Evolutionary conservation across 2,329 filamentous ascomycete species (phyloP).

Genomic region (Trichophyton mentagrophytes): DNA sequence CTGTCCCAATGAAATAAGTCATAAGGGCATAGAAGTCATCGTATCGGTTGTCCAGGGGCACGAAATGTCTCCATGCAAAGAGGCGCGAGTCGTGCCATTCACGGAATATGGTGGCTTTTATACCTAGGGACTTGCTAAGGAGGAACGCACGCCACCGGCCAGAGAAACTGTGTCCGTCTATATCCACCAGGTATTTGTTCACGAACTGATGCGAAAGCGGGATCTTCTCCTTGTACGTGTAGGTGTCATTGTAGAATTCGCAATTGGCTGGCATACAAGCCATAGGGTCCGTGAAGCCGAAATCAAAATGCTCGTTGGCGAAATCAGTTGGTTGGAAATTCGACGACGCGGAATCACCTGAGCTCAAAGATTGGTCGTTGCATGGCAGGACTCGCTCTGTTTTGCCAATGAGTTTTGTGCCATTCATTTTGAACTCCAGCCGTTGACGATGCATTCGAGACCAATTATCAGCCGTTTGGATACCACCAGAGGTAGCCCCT

Average conservation of each 20-base stretch:
- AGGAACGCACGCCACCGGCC: constrained; percentile 59
- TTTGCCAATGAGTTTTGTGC: constrained; percentile 42
- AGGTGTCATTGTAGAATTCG: constrained; percentile 35
- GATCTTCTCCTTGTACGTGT: constrained; percentile 20
- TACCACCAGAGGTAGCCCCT: constrained; percentile 37
- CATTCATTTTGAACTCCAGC: constrained; percentile 61
- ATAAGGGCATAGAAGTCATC: constrained; percentile 59
- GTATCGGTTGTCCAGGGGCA: constrained; percentile 65
- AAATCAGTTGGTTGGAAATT: constrained; percentile 27
- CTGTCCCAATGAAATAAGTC: constrained; percentile 61
- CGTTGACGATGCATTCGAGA: constrained; percentile 61
- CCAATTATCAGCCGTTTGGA: constrained; percentile 47
- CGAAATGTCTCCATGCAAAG: constrained; percentile 66
- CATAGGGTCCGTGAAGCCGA: constrained; percentile 32
- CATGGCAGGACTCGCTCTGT: constrained; percentile 27
- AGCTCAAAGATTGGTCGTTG: constrained; percentile 18
- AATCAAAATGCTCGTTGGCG: constrained; percentile 29
- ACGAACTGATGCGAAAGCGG: constrained; percentile 29
- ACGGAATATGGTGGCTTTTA: constrained; percentile 65
- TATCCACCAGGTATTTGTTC: constrained; percentile 59
- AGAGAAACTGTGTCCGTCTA: constrained; percentile 62
- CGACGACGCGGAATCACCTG: constrained; percentile 29
- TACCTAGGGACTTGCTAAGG: constrained; percentile 53
- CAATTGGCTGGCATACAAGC: constrained; percentile 28
- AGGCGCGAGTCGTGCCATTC: constrained; percentile 72